These are phyloP conservation scores for Beauveria caledonica DNA, from an alignment of 2,329 filamentous ascomycete species.

Conservation along the genomic window DNA sequence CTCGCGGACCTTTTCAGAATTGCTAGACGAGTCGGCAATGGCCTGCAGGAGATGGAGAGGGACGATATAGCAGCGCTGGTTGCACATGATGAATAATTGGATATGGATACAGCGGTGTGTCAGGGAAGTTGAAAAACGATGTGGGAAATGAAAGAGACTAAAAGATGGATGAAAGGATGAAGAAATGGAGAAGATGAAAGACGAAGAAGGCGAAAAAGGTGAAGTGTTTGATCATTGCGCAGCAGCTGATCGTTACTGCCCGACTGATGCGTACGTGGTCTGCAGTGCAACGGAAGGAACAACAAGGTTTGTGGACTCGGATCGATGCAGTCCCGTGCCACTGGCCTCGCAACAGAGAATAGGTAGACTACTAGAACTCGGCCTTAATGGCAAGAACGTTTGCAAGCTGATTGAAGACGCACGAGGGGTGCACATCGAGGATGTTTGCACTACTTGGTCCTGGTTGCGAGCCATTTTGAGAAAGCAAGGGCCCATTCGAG, in stretches of 20 bases:
- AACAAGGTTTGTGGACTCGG: neutral
- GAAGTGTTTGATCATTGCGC: neutral
- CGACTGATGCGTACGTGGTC: neutral
- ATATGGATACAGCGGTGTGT: neutral
- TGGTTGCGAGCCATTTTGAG: neutral
- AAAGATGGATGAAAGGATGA: neutral
- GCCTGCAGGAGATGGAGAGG: constrained; percentile 37
- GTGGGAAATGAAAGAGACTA: neutral
- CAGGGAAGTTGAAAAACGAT: neutral
- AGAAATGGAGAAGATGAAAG: neutral
- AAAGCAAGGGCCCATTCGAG: neutral
- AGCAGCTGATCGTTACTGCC: constrained; percentile 7
- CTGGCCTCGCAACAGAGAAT: neutral
- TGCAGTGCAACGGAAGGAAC: neutral
- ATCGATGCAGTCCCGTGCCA: neutral
- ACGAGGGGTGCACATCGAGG: neutral
- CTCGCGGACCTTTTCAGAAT: constrained; percentile 27
- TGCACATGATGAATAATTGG: constrained; percentile 4
- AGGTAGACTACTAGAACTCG: neutral
- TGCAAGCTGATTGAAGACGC: neutral
- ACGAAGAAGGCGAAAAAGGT: neutral
- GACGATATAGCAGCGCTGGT: constrained; percentile 31
- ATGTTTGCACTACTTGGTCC: neutral
- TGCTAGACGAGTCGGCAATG: constrained; percentile 32
- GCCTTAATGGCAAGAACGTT: neutral